Evolutionary conservation across 1,139 yeast species (phyloP), one percentile per base, ranked within the genome.

Genomic region (Diutina neorugosa): DNA sequence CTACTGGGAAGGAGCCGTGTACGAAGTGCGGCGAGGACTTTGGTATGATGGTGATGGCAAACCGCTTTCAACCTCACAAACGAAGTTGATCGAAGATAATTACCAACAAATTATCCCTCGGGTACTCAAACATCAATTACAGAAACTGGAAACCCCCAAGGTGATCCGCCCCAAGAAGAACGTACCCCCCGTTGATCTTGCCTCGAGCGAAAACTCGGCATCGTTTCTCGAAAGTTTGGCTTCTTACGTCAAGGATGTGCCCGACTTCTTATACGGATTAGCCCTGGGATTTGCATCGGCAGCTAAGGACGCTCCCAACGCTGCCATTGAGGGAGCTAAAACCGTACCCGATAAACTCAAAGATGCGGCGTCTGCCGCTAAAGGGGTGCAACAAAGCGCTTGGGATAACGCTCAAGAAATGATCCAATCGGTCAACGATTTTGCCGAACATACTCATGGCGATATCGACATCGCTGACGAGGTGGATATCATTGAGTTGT

Each of bases 1-100:
- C 0, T 91, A 84, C 64, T 91, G 98, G 98, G 84, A 81, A 2
- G 98, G 98, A 1, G 95, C 97, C 0, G 69, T 73, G 0, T 93
- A 82, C 62, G 93, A 86, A 57, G 87, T 91, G 1, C 73, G 96
- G 43, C 69, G 98, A 52, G 96, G 96, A 0, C 66, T 82, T 1
- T 91, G 98, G 98, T 89, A 88, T 63, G 70, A 74, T 52, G 65
- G 77, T 4, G 79, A 78, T 53, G 82, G 84, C 2, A 63, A 65
- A 6, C 97, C 97, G 0, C 66, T 89, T 27, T 66, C 76, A 3
- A 71, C 70, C 8, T 65, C 68, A 1, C 55, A 84, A 4, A 71
- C 95, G 0, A 68, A 71, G 2, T 81, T 78, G 53, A 63, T 91
- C 19, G 98, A 91, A 64, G 60, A 62, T 2, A 78, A 80, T 0